Percentiles rank a stretch among this genome's conserved stretches.
Evolutionary conservation across 345 rosid species (phyloP).

Genomic region (Salix koriyanagi): DNA sequence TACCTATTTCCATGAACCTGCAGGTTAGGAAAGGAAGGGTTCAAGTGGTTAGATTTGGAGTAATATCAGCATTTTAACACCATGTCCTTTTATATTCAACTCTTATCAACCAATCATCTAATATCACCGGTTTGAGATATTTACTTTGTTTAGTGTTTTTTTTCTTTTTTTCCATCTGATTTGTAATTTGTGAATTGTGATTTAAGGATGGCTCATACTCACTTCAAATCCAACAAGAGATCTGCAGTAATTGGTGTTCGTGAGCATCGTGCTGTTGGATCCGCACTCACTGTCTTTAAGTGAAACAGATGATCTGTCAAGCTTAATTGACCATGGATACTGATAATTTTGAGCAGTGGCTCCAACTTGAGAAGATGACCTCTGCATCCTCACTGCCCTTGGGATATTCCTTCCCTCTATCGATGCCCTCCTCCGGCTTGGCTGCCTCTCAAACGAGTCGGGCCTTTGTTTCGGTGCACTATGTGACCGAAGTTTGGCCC

Average conservation of each 20-base stretch:
- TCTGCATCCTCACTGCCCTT: constrained; percentile 70
- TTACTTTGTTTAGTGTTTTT: neutral
- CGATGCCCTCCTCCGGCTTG: constrained; percentile 54
- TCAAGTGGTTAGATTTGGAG: neutral
- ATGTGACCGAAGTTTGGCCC: constrained; percentile 21
- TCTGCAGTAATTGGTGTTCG: constrained; percentile 64
- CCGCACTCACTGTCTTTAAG: constrained; percentile 79
- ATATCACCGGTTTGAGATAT: neutral
- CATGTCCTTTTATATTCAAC: too few relatives aligned
- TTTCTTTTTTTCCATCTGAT: neutral
- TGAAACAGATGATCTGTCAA: constrained; percentile 66
- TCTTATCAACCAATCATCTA: too few relatives aligned
- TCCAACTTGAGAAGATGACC: constrained; percentile 79
- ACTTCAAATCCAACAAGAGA: constrained; percentile 40
- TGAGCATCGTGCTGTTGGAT: constrained; percentile 72
- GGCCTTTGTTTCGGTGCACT: constrained; percentile 44
- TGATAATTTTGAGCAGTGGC: constrained; percentile 51
- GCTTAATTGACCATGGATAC: constrained; percentile 75
- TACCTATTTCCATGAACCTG: constrained; percentile 25
- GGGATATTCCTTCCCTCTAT: constrained; percentile 77
- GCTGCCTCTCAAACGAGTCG: constrained; percentile 66
- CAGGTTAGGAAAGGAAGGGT: neutral
- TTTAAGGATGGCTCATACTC: constrained; percentile 4
- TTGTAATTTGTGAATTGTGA: neutral
- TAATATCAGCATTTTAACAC: neutral